Evolutionary conservation across 768 basidiomycete genomes (phyloP).

Genomic region (Royoungia palumana): DNA sequence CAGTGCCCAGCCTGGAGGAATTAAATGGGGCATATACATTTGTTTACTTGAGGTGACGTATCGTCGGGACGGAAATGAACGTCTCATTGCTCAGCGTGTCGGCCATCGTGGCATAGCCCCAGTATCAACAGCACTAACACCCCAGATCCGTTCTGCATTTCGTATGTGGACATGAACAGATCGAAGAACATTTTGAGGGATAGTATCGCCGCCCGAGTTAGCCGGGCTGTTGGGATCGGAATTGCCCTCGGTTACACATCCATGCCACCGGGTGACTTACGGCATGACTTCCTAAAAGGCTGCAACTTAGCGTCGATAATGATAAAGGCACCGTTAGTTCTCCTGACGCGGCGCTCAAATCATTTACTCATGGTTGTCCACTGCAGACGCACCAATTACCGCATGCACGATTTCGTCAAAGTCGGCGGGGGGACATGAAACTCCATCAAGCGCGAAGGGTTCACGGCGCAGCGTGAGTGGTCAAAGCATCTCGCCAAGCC

Average conservation of each 20-base stretch:
- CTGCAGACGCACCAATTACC: not conserved
- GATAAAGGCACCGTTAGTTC: not conserved
- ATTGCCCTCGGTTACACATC: too few relatives aligned
- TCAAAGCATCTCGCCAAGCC: not conserved
- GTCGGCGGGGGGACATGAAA: not conserved
- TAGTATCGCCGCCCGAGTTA: not conserved
- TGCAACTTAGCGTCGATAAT: not conserved
- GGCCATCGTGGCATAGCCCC: not conserved
- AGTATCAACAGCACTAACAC: not conserved
- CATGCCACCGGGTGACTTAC: not conserved
- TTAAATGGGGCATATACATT: not conserved
- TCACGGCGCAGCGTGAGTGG: not conserved
- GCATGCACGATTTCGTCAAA: not conserved
- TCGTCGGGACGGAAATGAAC: conserved; percentile 15
- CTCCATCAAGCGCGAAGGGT: not conserved
- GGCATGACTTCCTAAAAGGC: not conserved
- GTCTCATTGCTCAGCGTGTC: not conserved
- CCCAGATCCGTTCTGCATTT: not conserved
- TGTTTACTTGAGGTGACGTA: not conserved
- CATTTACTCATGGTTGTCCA: not conserved
- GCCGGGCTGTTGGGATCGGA: not conserved
- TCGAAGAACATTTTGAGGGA: not conserved
- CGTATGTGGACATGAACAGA: not conserved
- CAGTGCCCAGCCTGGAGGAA: not conserved
- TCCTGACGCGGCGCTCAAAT: not conserved